These are phyloP conservation scores for Tylopilus sp. DNA, from an alignment of 768 basidiomycete species.

Conservation along the genomic window DNA sequence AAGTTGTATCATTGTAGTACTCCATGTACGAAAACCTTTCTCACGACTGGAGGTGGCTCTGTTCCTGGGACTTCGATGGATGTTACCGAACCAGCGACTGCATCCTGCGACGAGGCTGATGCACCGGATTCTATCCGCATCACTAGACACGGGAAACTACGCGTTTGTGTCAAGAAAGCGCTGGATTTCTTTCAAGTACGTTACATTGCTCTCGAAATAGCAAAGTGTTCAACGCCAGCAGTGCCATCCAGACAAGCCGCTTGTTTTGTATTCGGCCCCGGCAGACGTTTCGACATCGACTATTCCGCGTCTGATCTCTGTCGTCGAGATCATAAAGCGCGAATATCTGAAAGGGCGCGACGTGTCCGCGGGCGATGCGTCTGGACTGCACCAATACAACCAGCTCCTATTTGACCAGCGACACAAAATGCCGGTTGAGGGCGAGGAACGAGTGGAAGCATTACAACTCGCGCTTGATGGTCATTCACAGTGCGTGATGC, in stretches of 20 bases:
- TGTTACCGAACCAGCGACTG: neutral
- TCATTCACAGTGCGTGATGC: conserved; percentile 51
- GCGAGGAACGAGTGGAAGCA: conserved; percentile 29
- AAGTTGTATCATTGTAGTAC: neutral
- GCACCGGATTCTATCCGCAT: conserved; percentile 44
- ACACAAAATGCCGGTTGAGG: conserved; percentile 26
- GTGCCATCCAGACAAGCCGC: conserved; percentile 45
- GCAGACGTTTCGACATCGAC: conserved; percentile 35
- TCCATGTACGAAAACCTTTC: conserved; percentile 3
- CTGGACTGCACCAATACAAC: conserved; percentile 77
- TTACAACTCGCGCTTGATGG: conserved; percentile 48
- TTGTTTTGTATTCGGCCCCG: conserved; percentile 62
- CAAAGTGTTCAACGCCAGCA: conserved; percentile 22
- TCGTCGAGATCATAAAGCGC: conserved; percentile 82
- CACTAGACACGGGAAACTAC: conserved; percentile 54
- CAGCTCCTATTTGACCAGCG: conserved; percentile 49
- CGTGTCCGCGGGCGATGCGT: conserved; percentile 37
- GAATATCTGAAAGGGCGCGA: conserved; percentile 62
- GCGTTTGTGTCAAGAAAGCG: conserved; percentile 48
- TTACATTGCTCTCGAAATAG: conserved; percentile 5
- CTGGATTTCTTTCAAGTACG: conserved; percentile 53
- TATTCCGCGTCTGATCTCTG: conserved; percentile 64
- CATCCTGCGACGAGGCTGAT: conserved; percentile 2
- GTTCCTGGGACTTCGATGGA: conserved; percentile 22
- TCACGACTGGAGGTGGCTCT: too few species aligned